phyloP scores from a whole-genome alignment of 805 yeast genomes.

The Cyberlindnera euphorbiae region DNA sequence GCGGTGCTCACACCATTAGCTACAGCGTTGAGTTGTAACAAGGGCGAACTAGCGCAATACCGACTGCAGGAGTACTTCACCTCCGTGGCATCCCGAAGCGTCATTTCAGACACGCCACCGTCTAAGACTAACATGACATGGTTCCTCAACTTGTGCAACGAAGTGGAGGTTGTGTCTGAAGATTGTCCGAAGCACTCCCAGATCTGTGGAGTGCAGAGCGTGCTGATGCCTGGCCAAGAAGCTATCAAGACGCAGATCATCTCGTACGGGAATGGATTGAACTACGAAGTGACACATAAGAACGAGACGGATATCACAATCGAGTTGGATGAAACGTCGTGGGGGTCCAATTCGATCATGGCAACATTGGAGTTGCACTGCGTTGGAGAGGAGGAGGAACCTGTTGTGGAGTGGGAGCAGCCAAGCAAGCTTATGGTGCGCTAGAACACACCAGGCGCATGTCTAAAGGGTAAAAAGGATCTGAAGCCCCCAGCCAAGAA shows the following conservation, averaged over 20 bases:
- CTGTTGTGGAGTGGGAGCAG: slow-evolving; percentile 23
- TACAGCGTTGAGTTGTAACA: slow-evolving; percentile 18
- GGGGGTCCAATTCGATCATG: slow-evolving; percentile 61
- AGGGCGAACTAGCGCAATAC: slow-evolving; percentile 19
- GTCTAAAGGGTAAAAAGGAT: slow-evolving; percentile 30
- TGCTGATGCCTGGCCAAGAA: slow-evolving; percentile 45
- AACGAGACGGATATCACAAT: slow-evolving; percentile 33
- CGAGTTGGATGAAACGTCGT: slow-evolving; percentile 46
- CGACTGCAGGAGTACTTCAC: slow-evolving; percentile 30
- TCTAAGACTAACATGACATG: slow-evolving; percentile 57
- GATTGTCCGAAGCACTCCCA: slow-evolving; percentile 70
- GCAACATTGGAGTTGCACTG: slow-evolving; percentile 48
- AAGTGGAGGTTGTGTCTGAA: slow-evolving; percentile 28
- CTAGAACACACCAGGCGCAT: slow-evolving; percentile 40
- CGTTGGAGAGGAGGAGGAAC: slow-evolving; percentile 30
- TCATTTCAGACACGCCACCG: slow-evolving; percentile 69
- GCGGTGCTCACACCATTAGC: background rate
- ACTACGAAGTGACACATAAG: slow-evolving; percentile 27
- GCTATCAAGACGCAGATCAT: slow-evolving; percentile 56
- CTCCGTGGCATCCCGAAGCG: slow-evolving; percentile 42
- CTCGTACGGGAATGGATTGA: slow-evolving; percentile 44
- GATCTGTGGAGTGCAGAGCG: slow-evolving; percentile 68
- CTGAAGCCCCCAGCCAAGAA: slow-evolving; percentile 20
- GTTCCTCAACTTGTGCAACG: slow-evolving; percentile 68
- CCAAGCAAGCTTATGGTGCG: slow-evolving; percentile 25